phyloP scores from a whole-genome alignment of 805 yeast genomes.

The Kuraishia hungarica region DNA sequence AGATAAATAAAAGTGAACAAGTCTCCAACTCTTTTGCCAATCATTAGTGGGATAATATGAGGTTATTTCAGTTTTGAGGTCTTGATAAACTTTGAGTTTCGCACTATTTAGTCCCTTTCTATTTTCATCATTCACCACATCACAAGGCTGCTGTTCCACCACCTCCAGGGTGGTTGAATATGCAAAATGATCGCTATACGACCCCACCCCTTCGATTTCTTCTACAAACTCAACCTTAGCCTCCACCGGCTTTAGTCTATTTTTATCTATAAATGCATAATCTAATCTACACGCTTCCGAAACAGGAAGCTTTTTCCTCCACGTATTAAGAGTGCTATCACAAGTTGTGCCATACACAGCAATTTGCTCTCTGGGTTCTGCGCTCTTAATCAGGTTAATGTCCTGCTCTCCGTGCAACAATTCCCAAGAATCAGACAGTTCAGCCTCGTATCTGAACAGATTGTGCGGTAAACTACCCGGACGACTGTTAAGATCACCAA shows the following conservation, averaged over 20 bases:
- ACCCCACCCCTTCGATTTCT: conserved; percentile 53
- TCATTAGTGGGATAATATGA: conserved; percentile 41
- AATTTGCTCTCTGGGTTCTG: conserved; percentile 58
- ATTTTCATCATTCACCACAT: conserved; percentile 40
- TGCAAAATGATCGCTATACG: conserved; percentile 92
- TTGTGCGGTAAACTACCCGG: conserved; percentile 82
- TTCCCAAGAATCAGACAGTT: conserved; percentile 79
- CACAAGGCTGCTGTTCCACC: conserved; percentile 19
- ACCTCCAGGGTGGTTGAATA: conserved; percentile 39
- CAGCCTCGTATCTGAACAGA: conserved; percentile 61
- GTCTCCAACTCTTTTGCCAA: conserved; percentile 59
- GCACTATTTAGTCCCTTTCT: conserved; percentile 25
- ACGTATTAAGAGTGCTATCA: conserved; percentile 79
- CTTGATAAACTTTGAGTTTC: conserved; percentile 31
- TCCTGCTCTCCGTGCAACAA: conserved; percentile 43
- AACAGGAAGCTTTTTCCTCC: conserved; percentile 51
- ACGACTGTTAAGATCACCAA: conserved; percentile 86
- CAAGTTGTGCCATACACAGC: conserved; percentile 78
- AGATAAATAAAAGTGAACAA: conserved; percentile 53
- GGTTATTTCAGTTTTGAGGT: conserved; percentile 36
- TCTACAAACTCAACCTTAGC: conserved; percentile 76
- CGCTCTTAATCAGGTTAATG: conserved; percentile 28
- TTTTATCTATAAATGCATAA: conserved; percentile 71
- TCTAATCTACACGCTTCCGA: conserved; percentile 84
- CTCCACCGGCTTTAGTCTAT: conserved; percentile 39